phyloP scores from a whole-genome alignment of 257 asterid species.

The Rauvolfia tetraphylla region DNA sequence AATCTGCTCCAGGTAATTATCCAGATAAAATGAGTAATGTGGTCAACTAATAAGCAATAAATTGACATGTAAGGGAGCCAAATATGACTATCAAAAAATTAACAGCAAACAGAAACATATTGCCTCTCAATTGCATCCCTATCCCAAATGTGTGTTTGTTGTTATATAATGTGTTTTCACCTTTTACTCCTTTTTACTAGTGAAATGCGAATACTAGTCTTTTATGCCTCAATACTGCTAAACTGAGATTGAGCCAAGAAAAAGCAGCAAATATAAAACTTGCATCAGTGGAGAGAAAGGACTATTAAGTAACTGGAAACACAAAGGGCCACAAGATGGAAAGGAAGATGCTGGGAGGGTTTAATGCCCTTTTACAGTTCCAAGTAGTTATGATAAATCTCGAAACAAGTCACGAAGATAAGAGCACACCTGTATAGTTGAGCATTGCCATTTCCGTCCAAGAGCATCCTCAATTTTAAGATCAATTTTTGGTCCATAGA shows the following conservation, averaged over 20 bases:
- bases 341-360: background rate
- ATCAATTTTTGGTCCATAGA: conserved; percentile 97
- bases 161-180: background rate
- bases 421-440: conserved; percentile 76
- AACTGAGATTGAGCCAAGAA: background rate
- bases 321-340: background rate
- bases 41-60: background rate
- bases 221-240: background rate
- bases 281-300: background rate
- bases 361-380: background rate
- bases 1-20: background rate
- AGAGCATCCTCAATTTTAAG: conserved; percentile 97
- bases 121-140: background rate
- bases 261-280: background rate
- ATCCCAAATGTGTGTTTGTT: background rate
- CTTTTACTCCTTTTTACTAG: background rate
- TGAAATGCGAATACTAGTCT: background rate
- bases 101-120: background rate
- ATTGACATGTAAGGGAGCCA: background rate
- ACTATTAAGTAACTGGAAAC: background rate
- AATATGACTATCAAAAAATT: background rate
- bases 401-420: conserved; percentile 7
- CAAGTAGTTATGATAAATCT: background rate
- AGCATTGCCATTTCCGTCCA: conserved; percentile 99
- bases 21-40: background rate